phyloP scores from a whole-genome alignment of 257 asterid species.

The Solanum bulbocastanum region DNA sequence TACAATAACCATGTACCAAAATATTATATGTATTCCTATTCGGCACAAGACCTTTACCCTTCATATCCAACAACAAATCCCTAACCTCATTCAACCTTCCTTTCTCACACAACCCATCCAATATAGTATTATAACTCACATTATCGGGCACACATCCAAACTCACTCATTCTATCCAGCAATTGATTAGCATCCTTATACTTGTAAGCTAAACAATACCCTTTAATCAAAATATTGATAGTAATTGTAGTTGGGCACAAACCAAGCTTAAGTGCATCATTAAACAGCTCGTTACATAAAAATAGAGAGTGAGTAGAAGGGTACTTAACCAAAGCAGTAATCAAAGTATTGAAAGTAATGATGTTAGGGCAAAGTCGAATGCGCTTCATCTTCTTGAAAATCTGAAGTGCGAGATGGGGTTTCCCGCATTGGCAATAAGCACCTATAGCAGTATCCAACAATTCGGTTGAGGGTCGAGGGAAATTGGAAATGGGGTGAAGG shows the following conservation, averaged over 20 bases:
- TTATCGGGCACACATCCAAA: background rate
- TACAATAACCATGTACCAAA: background rate
- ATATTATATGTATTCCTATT: background rate
- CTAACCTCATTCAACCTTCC: background rate
- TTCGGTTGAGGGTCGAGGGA: background rate
- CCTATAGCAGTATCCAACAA: background rate
- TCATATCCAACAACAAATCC: background rate
- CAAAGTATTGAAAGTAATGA: background rate
- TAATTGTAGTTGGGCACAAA: background rate
- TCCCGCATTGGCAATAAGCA: background rate
- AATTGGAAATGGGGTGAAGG: background rate
- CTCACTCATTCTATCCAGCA: background rate
- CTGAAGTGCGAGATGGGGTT: background rate
- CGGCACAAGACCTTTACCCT: background rate
- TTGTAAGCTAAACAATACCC: background rate
- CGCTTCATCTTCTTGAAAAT: background rate
- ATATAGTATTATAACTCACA: background rate
- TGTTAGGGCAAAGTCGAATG: background rate
- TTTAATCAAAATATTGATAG: background rate
- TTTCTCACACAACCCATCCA: background rate
- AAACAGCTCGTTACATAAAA: background rate
- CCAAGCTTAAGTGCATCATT: background rate
- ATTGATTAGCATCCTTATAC: background rate
- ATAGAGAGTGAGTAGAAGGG: background rate
- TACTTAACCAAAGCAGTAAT: background rate